Percentiles rank a stretch among this genome's conserved stretches.
Conservation (phyloP, 768 basidiomycete species). For the Pulveroboletus sp. region DNA sequence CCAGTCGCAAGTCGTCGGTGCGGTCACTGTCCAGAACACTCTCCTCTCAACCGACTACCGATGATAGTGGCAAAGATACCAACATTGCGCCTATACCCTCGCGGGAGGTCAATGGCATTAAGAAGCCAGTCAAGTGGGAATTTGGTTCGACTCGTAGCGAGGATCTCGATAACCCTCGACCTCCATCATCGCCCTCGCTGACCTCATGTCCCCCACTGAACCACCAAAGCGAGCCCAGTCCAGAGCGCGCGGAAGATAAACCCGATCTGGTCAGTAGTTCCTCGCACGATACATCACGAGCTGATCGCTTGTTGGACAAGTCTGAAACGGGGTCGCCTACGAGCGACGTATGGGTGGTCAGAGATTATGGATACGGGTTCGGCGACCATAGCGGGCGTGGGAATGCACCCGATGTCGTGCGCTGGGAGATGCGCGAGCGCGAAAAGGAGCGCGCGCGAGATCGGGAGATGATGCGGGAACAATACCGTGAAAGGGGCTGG, state of each 20-base stretch:
- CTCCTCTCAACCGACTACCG: neutral
- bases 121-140: slow-evolving; percentile 42
- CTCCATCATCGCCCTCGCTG: neutral
- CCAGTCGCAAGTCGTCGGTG: slow-evolving; percentile 24
- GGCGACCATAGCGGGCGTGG: slow-evolving; percentile 41
- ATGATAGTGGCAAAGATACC: slow-evolving; percentile 1
- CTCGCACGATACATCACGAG: neutral
- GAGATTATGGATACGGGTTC: slow-evolving; percentile 62
- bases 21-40: slow-evolving; percentile 14
- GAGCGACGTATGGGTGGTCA: slow-evolving; percentile 48
- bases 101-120: slow-evolving; percentile 11
- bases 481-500: slow-evolving; percentile 19
- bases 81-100: neutral
- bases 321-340: slow-evolving; percentile 14
- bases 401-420: slow-evolving; percentile 27
- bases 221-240: neutral
- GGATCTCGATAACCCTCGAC: slow-evolving; percentile 4
- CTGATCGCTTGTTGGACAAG: slow-evolving; percentile 4
- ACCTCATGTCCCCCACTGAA: neutral
- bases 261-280: neutral
- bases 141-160: slow-evolving; percentile 45
- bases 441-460: slow-evolving; percentile 19
- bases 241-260: neutral
- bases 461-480: slow-evolving; percentile 9
- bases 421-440: slow-evolving; percentile 29